Conservation (phyloP, 1,284 basidiomycete species). For the Schizophyllum commune region DNA sequence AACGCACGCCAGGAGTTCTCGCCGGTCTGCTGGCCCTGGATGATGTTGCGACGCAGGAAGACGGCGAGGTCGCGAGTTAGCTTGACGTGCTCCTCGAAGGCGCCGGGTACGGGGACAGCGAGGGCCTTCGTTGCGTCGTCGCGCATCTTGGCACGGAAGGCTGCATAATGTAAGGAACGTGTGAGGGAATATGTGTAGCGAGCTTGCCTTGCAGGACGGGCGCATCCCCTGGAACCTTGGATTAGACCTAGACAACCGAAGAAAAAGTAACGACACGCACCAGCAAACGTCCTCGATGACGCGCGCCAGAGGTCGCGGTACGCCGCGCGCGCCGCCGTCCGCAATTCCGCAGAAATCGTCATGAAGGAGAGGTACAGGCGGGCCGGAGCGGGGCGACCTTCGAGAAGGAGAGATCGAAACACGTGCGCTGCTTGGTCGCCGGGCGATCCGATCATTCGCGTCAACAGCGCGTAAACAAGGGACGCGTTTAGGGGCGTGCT, state of each 20-base stretch:
- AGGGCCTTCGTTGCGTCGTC: slow-evolving; percentile 29
- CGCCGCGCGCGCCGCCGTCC: slow-evolving; percentile 55
- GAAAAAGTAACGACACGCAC: slow-evolving; percentile 21
- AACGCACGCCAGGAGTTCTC: slow-evolving; percentile 52
- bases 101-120: slow-evolving; percentile 32
- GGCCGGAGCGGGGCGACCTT: neutral
- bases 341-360: slow-evolving; percentile 37
- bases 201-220: slow-evolving; percentile 42
- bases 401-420: neutral
- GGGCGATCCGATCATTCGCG: neutral
- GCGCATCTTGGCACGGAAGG: slow-evolving; percentile 63
- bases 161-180: slow-evolving; percentile 27
- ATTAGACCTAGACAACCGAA: neutral
- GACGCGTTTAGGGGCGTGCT: neutral
- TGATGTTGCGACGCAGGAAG: slow-evolving; percentile 64
- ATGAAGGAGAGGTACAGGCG: slow-evolving; percentile 19
- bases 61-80: slow-evolving; percentile 57
- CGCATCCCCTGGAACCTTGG: slow-evolving; percentile 38
- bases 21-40: slow-evolving; percentile 50
- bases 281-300: slow-evolving; percentile 56
- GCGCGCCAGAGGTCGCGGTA: slow-evolving; percentile 65
- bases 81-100: slow-evolving; percentile 46
- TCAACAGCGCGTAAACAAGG: neutral
- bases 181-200: slow-evolving; percentile 4
- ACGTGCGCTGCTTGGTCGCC: neutral